phyloP scores from a whole-genome alignment of 1,139 yeast species.

The Blastobotrys ciferrii region DNA sequence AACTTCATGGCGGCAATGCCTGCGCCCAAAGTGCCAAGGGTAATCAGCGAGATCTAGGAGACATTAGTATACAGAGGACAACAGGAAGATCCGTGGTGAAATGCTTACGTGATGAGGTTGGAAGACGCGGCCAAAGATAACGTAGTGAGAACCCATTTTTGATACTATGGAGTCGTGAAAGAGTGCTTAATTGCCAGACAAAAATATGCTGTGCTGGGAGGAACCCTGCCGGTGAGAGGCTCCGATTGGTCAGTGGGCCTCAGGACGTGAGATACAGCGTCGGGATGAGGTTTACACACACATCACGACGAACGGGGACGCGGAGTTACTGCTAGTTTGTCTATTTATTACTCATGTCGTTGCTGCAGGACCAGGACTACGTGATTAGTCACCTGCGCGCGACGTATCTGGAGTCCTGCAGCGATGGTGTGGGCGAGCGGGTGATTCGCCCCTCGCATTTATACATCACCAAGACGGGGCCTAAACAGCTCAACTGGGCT shows the following conservation, averaged over 20 bases:
- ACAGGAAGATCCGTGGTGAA: no score
- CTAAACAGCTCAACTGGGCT: conserved; percentile 29
- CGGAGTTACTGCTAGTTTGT: no score
- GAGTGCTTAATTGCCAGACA: not conserved
- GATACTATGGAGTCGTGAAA: not conserved
- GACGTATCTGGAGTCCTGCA: conserved; percentile 34
- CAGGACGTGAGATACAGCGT: conserved; percentile 5
- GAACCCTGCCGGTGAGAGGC: conserved; percentile 5
- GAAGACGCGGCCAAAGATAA: conserved; percentile 70
- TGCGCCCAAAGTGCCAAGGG: conserved; percentile 32
- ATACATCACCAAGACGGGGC: conserved; percentile 32
- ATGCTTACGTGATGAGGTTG: conserved; percentile 67
- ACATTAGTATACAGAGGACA: conserved; percentile 14
- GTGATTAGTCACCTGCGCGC: conserved; percentile 36
- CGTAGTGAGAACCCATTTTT: conserved; percentile 76
- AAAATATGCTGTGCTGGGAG: not conserved
- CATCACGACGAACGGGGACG: not conserved
- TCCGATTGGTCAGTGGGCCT: conserved; percentile 7
- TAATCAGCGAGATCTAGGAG: conserved; percentile 35
- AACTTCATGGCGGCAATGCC: conserved; percentile 31
- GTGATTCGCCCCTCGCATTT: conserved; percentile 34
- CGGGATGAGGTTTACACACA: conserved; percentile 5
- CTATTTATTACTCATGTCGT: conserved; percentile 26
- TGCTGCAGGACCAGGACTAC: conserved; percentile 34
- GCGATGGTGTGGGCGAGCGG: conserved; percentile 37